A percentile compares a stretch with the other conserved stretches of the same genome.
Evolutionary conservation across 331 rosid genomes (phyloP).

Genomic region (Acacia concinna): DNA sequence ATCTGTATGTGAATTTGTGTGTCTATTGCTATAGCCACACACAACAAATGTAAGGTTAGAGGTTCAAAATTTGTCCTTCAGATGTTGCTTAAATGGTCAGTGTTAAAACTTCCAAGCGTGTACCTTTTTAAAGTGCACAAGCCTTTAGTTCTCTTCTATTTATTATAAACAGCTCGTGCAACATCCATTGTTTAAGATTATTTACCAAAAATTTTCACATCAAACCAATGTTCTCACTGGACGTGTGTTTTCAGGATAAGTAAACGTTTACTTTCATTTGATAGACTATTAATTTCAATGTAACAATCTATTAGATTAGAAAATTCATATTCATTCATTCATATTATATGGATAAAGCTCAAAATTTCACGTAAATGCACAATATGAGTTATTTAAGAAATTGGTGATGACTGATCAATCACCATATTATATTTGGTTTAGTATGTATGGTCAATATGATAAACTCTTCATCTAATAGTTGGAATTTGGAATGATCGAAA

Average conservation of each 20-base stretch:
- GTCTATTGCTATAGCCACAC: not conserved
- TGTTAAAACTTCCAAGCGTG: not conserved
- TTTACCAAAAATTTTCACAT: not conserved
- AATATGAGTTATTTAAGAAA: not conserved
- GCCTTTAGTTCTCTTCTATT: not conserved
- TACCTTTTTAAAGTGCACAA: not conserved
- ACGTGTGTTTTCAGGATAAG: not conserved
- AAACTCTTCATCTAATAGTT: not conserved
- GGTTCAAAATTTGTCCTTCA: not conserved
- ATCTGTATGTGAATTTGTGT: not conserved
- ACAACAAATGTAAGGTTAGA: not conserved
- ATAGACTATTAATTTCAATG: not conserved
- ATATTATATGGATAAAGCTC: not conserved
- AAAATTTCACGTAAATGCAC: not conserved
- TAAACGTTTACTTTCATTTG: not conserved
- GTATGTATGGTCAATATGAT: not conserved
- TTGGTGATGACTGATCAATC: not conserved
- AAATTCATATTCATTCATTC: not conserved
- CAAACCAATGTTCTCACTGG: not conserved
- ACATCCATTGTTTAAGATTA: not conserved
- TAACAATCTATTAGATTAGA: not conserved
- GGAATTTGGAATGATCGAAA: not conserved
- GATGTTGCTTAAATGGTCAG: not conserved
- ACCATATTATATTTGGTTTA: not conserved
- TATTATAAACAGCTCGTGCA: not conserved